These are phyloP conservation scores for Triticum aestivum DNA, from an alignment of 176 grass and related monocot species.

Conservation along the genomic window DNA sequence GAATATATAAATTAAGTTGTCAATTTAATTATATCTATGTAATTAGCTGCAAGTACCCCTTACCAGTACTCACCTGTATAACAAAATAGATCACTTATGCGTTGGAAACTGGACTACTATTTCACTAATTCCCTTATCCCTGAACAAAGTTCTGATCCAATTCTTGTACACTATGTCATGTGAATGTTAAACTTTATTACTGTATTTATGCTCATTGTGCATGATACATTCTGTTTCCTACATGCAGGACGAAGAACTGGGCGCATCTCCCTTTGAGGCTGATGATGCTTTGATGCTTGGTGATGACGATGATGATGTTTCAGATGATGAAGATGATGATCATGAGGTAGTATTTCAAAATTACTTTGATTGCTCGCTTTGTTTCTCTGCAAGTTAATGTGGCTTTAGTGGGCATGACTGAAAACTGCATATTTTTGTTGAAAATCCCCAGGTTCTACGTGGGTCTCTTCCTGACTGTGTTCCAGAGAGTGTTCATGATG, in stretches of 20 bases:
- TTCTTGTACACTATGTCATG: background rate
- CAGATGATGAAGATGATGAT: conserved; percentile 85
- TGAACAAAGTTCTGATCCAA: background rate
- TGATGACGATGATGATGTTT: conserved; percentile 72
- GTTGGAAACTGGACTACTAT: background rate
- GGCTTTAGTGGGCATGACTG: conserved; percentile 4
- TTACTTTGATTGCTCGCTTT: background rate
- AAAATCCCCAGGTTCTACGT: conserved; percentile 54
- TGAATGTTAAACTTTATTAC: background rate
- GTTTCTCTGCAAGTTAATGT: background rate
- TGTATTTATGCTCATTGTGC: background rate
- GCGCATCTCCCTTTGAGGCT: conserved; percentile 72
- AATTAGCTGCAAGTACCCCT: background rate
- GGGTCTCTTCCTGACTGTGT: conserved; percentile 69
- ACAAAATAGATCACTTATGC: background rate
- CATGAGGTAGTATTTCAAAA: conserved; percentile 35
- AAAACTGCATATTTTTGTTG: conserved; percentile 10
- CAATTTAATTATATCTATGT: background rate
- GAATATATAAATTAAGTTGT: background rate
- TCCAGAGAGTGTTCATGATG: conserved; percentile 76
- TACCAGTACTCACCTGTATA: background rate
- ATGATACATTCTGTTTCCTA: conserved; percentile 20
- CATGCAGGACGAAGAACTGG: conserved; percentile 67
- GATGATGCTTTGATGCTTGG: conserved; percentile 81
- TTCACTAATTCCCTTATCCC: background rate